Conservation (phyloP, 2,329 filamentous ascomycete species). For the Paraconiothyrium sp. region DNA sequence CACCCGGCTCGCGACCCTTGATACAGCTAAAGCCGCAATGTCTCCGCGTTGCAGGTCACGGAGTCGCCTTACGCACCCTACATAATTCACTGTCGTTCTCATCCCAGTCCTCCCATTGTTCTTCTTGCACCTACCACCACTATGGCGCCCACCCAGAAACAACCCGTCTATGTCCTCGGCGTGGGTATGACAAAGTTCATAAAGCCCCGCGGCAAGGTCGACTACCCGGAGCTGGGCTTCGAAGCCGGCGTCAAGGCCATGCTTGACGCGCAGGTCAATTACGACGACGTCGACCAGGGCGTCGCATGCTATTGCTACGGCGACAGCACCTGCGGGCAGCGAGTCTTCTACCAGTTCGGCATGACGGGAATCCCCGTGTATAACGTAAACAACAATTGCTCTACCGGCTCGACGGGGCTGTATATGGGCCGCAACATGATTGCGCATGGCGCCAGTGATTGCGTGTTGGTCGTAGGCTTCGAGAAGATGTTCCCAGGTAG, state of each 20-base stretch:
- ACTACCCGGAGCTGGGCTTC: slow-evolving; percentile 94
- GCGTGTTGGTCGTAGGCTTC: slow-evolving; percentile 90
- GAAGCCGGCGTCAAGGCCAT: slow-evolving; percentile 91
- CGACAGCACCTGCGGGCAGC: slow-evolving; percentile 92
- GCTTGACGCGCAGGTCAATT: slow-evolving; percentile 85
- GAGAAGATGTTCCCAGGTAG: slow-evolving; percentile 98
- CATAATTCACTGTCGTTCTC: neutral
- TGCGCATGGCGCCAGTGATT: slow-evolving; percentile 81
- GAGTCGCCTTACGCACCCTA: neutral
- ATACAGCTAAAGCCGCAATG: slow-evolving; percentile 10
- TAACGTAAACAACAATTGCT: slow-evolving; percentile 99
- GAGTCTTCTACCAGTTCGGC: slow-evolving; percentile 98
- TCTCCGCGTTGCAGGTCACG: neutral
- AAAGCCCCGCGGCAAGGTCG: slow-evolving; percentile 92
- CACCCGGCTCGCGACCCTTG: slow-evolving; percentile 10
- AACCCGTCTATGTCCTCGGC: slow-evolving; percentile 85
- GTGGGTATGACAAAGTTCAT: slow-evolving; percentile 99
- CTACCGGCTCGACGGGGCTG: slow-evolving; percentile 90
- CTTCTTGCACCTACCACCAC: slow-evolving; percentile 29
- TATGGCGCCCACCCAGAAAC: slow-evolving; percentile 60
- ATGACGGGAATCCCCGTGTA: slow-evolving; percentile 96
- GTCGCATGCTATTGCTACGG: slow-evolving; percentile 99
- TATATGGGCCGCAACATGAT: slow-evolving; percentile 85
- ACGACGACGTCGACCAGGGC: slow-evolving; percentile 94
- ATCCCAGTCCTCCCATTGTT: neutral